Percentiles rank a stretch among this genome's conserved stretches.
Conservation (phyloP, 2,329 filamentous ascomycete species). For the Lachnellula hyalina region DNA sequence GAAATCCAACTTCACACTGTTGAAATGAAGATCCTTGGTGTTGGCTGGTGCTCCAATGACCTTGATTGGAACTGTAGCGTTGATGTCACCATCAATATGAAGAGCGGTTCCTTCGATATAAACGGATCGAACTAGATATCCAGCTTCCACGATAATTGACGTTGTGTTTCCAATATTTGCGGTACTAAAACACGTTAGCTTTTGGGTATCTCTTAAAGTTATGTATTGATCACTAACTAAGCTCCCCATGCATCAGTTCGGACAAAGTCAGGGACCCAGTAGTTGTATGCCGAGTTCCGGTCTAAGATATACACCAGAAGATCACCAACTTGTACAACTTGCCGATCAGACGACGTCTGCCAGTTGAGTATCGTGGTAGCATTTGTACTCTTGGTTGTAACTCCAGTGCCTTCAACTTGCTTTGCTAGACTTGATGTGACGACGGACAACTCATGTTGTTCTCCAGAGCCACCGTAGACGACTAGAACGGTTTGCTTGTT, state of each 20-base stretch:
- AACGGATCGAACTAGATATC: conserved; percentile 59
- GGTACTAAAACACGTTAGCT: conserved; percentile 18
- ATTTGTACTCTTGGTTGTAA: conserved; percentile 33
- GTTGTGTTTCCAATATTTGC: conserved; percentile 31
- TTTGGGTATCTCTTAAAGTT: background rate
- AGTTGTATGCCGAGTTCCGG: conserved; percentile 62
- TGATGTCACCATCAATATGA: conserved; percentile 65
- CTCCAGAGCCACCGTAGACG: conserved; percentile 57
- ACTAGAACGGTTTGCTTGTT: conserved; percentile 53
- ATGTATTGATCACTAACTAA: conserved; percentile 22
- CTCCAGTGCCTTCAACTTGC: conserved; percentile 26
- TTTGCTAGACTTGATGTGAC: conserved; percentile 30
- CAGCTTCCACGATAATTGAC: conserved; percentile 57
- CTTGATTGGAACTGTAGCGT: conserved; percentile 61
- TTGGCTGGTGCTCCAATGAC: conserved; percentile 56
- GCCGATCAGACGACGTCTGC: conserved; percentile 47
- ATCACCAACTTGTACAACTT: conserved; percentile 43
- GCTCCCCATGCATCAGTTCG: conserved; percentile 32
- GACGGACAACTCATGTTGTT: conserved; percentile 58
- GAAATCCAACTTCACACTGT: conserved; percentile 42
- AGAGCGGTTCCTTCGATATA: conserved; percentile 51
- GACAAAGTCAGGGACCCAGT: conserved; percentile 58
- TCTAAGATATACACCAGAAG: conserved; percentile 39
- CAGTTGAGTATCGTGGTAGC: conserved; percentile 48
- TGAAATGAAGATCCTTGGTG: conserved; percentile 56